These are phyloP conservation scores for Hypoxylon sp. DNA, from an alignment of 2,329 filamentous ascomycete species.

Conservation along the genomic window DNA sequence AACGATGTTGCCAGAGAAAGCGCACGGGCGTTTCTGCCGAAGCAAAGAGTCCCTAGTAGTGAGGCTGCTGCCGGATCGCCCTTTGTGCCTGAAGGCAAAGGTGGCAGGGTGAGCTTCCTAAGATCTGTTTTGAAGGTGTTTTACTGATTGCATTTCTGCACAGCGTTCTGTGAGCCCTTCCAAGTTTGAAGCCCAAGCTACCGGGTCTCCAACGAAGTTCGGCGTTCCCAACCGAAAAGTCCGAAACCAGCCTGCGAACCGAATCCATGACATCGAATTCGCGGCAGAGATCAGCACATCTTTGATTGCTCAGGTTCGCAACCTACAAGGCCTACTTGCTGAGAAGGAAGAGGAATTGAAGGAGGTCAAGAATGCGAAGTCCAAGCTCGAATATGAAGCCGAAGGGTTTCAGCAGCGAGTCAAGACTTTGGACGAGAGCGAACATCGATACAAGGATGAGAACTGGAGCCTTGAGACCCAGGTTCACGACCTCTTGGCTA, in stretches of 20 bases:
- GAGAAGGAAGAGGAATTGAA: slow-evolving; percentile 91
- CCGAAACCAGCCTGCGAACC: slow-evolving; percentile 88
- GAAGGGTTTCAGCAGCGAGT: slow-evolving; percentile 84
- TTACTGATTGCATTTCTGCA: slow-evolving; percentile 26
- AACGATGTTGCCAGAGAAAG: slow-evolving; percentile 93
- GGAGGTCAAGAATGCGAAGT: slow-evolving; percentile 78
- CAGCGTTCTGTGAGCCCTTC: slow-evolving; percentile 79
- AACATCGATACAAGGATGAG: slow-evolving; percentile 96
- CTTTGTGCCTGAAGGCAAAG: slow-evolving; percentile 65
- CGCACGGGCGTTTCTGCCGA: slow-evolving; percentile 87
- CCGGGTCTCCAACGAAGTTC: slow-evolving; percentile 89
- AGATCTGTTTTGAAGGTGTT: slow-evolving; percentile 24
- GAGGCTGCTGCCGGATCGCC: slow-evolving; percentile 68
- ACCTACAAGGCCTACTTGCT: slow-evolving; percentile 84
- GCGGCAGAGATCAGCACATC: slow-evolving; percentile 98
- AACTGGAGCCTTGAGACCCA: slow-evolving; percentile 98
- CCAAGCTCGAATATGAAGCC: slow-evolving; percentile 83
- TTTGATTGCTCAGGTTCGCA: slow-evolving; percentile 91
- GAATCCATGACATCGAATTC: slow-evolving; percentile 96
- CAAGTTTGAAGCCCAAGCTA: slow-evolving; percentile 86
- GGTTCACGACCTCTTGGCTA: slow-evolving; percentile 83
- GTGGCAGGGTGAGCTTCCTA: slow-evolving; percentile 63
- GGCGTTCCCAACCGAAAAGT: slow-evolving; percentile 88
- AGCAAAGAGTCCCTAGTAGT: slow-evolving; percentile 82
- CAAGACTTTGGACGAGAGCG: slow-evolving; percentile 88